These are phyloP conservation scores for Ustilago trichophora DNA, from an alignment of 1,284 basidiomycete genomes.

Conservation along the genomic window DNA sequence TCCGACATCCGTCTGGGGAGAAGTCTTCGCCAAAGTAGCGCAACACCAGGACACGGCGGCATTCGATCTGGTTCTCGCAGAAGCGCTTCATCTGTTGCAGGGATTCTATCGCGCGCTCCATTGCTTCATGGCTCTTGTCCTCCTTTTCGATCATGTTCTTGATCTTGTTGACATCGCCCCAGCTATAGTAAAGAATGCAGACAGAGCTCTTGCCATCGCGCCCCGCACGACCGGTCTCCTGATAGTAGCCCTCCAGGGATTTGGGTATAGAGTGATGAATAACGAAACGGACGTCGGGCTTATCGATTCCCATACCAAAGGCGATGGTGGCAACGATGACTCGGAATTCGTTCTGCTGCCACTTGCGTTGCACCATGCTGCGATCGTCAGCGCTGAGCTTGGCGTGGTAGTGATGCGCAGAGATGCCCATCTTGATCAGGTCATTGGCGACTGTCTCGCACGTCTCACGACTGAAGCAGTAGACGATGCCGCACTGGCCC, in stretches of 20 bases:
- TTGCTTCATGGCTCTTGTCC: conserved; percentile 70
- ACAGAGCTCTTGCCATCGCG: conserved; percentile 74
- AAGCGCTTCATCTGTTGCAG: conserved; percentile 76
- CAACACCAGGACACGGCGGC: conserved; percentile 84
- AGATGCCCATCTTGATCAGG: conserved; percentile 73
- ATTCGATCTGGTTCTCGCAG: conserved; percentile 83
- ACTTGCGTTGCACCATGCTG: conserved; percentile 75
- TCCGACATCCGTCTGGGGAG: conserved; percentile 72
- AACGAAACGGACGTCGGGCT: conserved; percentile 81
- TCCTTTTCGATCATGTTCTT: conserved; percentile 72
- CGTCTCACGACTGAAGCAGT: conserved; percentile 77
- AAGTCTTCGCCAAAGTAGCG: conserved; percentile 76
- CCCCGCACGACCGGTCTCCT: conserved; percentile 86
- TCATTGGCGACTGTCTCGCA: conserved; percentile 82
- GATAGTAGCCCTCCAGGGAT: conserved; percentile 78
- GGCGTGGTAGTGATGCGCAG: conserved; percentile 87
- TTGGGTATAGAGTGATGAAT: conserved; percentile 79
- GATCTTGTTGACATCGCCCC: conserved; percentile 71
- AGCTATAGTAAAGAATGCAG: conserved; percentile 70
- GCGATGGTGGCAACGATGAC: conserved; percentile 87
- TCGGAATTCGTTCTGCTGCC: conserved; percentile 78
- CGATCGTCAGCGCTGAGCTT: conserved; percentile 76
- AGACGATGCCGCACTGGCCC: conserved; percentile 83
- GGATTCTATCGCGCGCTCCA: conserved; percentile 72
- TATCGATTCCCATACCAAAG: conserved; percentile 99